phyloP scores from a whole-genome alignment of 345 rosid species.

The Arabidopsis thaliana region DNA sequence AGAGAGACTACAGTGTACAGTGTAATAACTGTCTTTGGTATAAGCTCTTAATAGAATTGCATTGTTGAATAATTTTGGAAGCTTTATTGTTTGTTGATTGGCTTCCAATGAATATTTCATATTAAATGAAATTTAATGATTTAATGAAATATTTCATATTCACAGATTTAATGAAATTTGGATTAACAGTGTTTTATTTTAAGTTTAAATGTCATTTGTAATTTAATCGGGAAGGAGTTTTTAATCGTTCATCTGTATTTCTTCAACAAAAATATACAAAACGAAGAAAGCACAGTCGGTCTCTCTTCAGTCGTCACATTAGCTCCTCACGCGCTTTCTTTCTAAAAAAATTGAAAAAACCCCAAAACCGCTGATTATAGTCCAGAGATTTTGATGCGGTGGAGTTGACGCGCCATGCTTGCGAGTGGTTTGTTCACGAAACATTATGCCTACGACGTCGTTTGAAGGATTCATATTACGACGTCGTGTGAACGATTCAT shows the following conservation, averaged over 20 bases:
- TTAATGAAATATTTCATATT: no score
- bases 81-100: background rate
- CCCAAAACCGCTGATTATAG: background rate
- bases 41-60: constrained; percentile 22
- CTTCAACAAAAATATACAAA: background rate
- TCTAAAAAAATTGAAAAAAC: no score
- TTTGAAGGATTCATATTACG: no score
- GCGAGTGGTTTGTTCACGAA: background rate
- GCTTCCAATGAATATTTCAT: background rate
- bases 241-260: no score
- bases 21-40: constrained; percentile 38
- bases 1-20: constrained; percentile 35
- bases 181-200: no score
- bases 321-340: background rate
- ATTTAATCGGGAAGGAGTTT: no score
- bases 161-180: no score
- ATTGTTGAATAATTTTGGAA: constrained; percentile 22
- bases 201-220: no score
- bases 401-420: background rate
- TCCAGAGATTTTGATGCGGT: background rate
- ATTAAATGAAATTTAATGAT: no score
- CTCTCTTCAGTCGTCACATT: background rate
- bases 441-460: no score
- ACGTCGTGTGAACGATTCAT: background rate
- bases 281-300: background rate